phyloP scores from a whole-genome alignment of 805 yeast species.

The Myxozyma monticola region DNA sequence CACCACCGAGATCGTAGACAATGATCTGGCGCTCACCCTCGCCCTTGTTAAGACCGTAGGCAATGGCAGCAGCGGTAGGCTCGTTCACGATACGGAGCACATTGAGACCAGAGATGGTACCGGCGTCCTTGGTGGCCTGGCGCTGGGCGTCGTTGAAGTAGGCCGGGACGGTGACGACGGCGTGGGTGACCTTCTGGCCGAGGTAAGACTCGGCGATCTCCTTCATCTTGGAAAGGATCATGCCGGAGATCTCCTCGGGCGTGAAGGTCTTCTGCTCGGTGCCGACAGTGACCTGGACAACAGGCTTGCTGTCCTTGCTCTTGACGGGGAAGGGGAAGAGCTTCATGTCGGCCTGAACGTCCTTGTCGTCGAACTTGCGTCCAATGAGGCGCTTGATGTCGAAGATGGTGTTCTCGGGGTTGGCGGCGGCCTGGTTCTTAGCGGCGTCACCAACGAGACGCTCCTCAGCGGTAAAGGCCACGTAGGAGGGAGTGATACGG shows the following conservation, averaged over 20 bases:
- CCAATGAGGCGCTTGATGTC: constrained; percentile 91
- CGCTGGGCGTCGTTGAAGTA: constrained; percentile 97
- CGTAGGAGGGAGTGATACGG: constrained; percentile 96
- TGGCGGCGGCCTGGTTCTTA: constrained; percentile 97
- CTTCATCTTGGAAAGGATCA: constrained; percentile 91
- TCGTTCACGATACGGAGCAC: constrained; percentile 93
- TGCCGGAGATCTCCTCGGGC: constrained; percentile 92
- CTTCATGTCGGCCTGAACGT: constrained; percentile 74
- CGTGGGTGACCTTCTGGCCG: constrained; percentile 82
- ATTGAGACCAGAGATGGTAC: constrained; percentile 92
- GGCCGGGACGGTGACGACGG: constrained; percentile 96
- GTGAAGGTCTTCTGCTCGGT: constrained; percentile 86
- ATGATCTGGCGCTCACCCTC: constrained; percentile 76
- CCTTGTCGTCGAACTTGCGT: constrained; percentile 73
- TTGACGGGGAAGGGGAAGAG: constrained; percentile 85
- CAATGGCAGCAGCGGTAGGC: constrained; percentile 98
- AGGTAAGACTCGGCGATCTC: constrained; percentile 89
- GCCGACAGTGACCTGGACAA: constrained; percentile 75
- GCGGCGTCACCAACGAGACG: constrained; percentile 97
- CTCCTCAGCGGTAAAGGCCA: constrained; percentile 93
- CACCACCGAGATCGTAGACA: constrained; percentile 97
- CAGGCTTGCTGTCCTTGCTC: constrained; percentile 81
- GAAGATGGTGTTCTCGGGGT: constrained; percentile 88
- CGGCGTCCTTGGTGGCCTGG: constrained; percentile 98
- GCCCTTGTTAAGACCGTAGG: constrained; percentile 79